A percentile compares a stretch with the other conserved stretches of the same genome.
phyloP scores from a whole-genome alignment of 2,329 filamentous ascomycete species.

The Penicillium expansum region DNA sequence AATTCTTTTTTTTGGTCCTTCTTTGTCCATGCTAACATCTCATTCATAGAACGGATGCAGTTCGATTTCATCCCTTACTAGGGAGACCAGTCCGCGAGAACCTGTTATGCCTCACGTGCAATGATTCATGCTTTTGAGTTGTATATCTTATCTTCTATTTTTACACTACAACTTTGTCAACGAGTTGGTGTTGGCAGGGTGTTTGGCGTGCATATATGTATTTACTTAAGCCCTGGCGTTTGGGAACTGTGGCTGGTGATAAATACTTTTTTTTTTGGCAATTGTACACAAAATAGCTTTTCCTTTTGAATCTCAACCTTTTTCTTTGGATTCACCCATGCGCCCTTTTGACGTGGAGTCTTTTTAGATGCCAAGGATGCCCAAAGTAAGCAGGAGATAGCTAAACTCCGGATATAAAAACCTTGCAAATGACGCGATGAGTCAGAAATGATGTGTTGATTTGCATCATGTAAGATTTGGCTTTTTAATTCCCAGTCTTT shows the following conservation, averaged over 20 bases:
- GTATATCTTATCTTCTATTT: not conserved
- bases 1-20: not conserved
- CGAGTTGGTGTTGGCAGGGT: not conserved
- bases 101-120: constrained; percentile 16
- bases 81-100: not conserved
- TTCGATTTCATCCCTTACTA: constrained; percentile 34
- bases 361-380: not conserved
- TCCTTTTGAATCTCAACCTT: not conserved
- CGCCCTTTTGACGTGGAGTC: too few species aligned
- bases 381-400: not conserved
- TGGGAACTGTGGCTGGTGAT: not conserved
- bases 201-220: not conserved
- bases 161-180: not conserved
- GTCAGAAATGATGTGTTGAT: not conserved
- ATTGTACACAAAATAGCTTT: not conserved
- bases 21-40: constrained; percentile 6
- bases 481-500: too few species aligned
- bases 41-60: constrained; percentile 31
- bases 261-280: not conserved
- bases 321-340: not conserved
- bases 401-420: not conserved
- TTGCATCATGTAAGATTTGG: too few species aligned
- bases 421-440: not conserved
- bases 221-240: constrained; percentile 2
- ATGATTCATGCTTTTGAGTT: constrained; percentile 16